Conservation (phyloP, 2,329 filamentous ascomycete genomes). For the Chalaropsis thielavioides region DNA sequence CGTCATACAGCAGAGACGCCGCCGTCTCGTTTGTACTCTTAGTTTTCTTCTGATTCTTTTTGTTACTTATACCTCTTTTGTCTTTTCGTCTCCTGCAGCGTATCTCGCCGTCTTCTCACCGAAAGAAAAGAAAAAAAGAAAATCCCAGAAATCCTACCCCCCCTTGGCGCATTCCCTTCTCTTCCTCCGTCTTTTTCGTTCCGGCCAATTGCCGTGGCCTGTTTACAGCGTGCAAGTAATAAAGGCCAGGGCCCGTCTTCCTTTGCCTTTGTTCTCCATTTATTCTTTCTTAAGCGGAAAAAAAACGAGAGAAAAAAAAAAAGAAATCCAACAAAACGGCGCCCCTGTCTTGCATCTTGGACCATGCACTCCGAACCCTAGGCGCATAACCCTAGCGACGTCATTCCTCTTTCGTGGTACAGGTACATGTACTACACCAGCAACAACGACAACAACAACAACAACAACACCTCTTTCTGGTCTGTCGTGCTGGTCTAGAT, state of each 20-base stretch:
- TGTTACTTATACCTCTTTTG: not conserved
- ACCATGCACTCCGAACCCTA: not conserved
- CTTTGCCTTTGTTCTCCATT: not conserved
- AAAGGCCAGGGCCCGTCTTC: not conserved
- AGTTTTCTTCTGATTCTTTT: not conserved
- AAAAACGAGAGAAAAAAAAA: not conserved
- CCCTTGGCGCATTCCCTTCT: conserved; percentile 1
- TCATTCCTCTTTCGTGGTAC: not conserved
- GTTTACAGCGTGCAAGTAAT: not conserved
- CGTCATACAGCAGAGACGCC: no score
- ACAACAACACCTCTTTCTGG: not conserved
- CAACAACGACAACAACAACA: not conserved
- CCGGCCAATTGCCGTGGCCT: conserved; percentile 14
- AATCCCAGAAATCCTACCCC: not conserved
- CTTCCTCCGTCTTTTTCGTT: conserved; percentile 3
- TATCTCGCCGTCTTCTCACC: not conserved
- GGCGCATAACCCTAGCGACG: not conserved
- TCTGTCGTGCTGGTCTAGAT: not conserved
- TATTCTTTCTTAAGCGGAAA: not conserved
- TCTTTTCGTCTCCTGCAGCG: not conserved
- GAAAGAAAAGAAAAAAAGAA: not conserved
- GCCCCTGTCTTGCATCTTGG: not conserved
- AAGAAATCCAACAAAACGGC: not conserved
- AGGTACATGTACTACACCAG: not conserved
- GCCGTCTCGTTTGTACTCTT: not conserved